Evolutionary conservation across 2,329 filamentous ascomycete species (phyloP).

Genomic region (Alternaria consortialis): DNA sequence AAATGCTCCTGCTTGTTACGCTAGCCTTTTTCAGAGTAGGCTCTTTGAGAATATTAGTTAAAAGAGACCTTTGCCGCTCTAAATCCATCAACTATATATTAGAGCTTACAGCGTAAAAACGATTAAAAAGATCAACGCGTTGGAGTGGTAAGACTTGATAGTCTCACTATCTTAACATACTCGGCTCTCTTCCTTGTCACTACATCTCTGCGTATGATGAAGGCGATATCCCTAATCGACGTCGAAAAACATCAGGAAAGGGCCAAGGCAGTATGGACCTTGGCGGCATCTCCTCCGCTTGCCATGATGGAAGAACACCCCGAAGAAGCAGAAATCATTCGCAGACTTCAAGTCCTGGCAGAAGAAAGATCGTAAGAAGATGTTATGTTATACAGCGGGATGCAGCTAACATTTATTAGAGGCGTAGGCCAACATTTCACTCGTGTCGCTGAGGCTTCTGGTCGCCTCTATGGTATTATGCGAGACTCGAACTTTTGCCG

Average conservation of each 20-base stretch:
- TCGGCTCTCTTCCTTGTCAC: not conserved
- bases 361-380: slow-evolving; percentile 13
- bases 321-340: slow-evolving; percentile 11
- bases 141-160: not conserved
- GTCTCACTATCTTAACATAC: not conserved
- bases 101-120: slow-evolving; percentile 2
- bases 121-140: not conserved
- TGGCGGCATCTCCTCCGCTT: slow-evolving; percentile 14
- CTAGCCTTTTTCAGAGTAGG: slow-evolving; percentile 1
- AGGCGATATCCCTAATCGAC: not conserved
- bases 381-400: slow-evolving; percentile 15
- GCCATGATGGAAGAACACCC: slow-evolving; percentile 12
- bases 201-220: not conserved
- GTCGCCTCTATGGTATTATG: slow-evolving; percentile 11
- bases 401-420: slow-evolving; percentile 16
- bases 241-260: not conserved
- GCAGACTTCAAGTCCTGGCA: slow-evolving; percentile 12
- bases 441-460: too few species aligned
- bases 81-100: slow-evolving; percentile 1
- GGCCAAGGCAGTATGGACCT: slow-evolving; percentile 8
- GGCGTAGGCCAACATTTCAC: slow-evolving; percentile 14
- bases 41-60: not conserved
- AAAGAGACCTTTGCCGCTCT: not conserved
- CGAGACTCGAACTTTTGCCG: slow-evolving; percentile 4
- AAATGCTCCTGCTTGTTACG: not conserved